Evolutionary conservation across 441 rosid species (phyloP).

Genomic region (Populus hybrid): DNA sequence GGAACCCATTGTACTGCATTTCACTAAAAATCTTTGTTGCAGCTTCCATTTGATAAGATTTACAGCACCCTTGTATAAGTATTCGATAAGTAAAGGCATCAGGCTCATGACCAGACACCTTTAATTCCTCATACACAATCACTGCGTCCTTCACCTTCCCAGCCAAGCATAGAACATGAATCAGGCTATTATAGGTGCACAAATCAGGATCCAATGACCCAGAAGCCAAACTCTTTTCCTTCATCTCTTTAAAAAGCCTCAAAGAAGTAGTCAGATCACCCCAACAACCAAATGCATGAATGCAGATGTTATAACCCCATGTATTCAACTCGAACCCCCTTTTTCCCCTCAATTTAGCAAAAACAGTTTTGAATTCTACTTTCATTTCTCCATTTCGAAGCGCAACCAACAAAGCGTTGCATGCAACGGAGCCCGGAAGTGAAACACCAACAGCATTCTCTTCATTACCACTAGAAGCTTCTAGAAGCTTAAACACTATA

Average conservation of each 20-base stretch:
- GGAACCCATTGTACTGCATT: slow-evolving; percentile 75
- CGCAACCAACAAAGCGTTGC: slow-evolving; percentile 65
- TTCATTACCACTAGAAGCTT: slow-evolving; percentile 22
- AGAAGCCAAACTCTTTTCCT: slow-evolving; percentile 34
- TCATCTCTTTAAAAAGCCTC: slow-evolving; percentile 75
- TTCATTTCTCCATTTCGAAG: slow-evolving; percentile 60
- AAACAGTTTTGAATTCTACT: slow-evolving; percentile 48
- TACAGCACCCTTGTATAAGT: slow-evolving; percentile 72
- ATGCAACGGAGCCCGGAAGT: slow-evolving; percentile 51
- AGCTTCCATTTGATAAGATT: slow-evolving; percentile 57
- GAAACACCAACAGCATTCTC: slow-evolving; percentile 18
- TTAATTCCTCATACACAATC: slow-evolving; percentile 67
- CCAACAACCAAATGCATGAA: slow-evolving; percentile 83
- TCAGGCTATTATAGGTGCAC: slow-evolving; percentile 81
- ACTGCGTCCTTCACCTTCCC: slow-evolving; percentile 78
- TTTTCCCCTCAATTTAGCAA: slow-evolving; percentile 40
- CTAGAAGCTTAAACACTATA: slow-evolving; percentile 65
- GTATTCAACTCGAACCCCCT: slow-evolving; percentile 54
- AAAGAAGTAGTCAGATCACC: slow-evolving; percentile 63
- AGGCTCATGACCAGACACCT: slow-evolving; percentile 82
- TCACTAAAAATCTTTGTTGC: slow-evolving; percentile 57
- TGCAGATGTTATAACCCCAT: slow-evolving; percentile 72
- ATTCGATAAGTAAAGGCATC: slow-evolving; percentile 67
- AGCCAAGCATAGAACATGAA: slow-evolving; percentile 58
- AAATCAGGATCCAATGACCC: slow-evolving; percentile 63